phyloP scores from a whole-genome alignment of 2,329 filamentous ascomycete species.

The Pleomassaria siparia region DNA sequence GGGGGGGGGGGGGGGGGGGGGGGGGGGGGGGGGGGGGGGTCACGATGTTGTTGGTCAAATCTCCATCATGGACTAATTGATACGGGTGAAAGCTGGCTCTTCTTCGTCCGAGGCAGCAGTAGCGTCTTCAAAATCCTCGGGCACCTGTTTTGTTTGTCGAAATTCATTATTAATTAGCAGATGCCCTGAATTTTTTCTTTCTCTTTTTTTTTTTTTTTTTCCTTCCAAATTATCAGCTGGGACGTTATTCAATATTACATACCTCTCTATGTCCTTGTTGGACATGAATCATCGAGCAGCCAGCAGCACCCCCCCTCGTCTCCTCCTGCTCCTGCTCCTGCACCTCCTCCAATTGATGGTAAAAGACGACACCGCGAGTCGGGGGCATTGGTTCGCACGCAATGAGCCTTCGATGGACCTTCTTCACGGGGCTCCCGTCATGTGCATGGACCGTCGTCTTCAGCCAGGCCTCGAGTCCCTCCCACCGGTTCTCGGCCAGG shows the following conservation, averaged over 20 bases:
- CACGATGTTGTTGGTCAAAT: no score
- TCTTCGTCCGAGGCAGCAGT: no score
- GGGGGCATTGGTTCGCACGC: conserved; percentile 10
- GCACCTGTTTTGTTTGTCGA: conserved; percentile 1
- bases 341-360: conserved; percentile 25
- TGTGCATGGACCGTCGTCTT: conserved; percentile 16
- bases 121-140: conserved; percentile 1
- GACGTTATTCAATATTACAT: no score
- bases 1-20: no score
- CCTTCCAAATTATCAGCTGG: no score
- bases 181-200: no score
- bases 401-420: conserved; percentile 20
- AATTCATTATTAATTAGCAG: no score
- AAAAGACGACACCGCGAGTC: conserved; percentile 14
- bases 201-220: no score
- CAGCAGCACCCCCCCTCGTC: no score
- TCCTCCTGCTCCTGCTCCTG: neutral
- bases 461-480: conserved; percentile 29
- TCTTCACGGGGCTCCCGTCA: conserved; percentile 12
- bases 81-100: conserved; percentile 6
- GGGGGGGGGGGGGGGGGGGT: no score
- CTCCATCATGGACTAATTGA: no score
- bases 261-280: conserved; percentile 7
- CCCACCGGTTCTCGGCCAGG: conserved; percentile 28
- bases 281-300: conserved; percentile 1